Evolutionary conservation across 176 grass and related monocot genomes (phyloP), one percentile per base, ranked within the genome.

Genomic region (Rhynchospora breviuscula): DNA sequence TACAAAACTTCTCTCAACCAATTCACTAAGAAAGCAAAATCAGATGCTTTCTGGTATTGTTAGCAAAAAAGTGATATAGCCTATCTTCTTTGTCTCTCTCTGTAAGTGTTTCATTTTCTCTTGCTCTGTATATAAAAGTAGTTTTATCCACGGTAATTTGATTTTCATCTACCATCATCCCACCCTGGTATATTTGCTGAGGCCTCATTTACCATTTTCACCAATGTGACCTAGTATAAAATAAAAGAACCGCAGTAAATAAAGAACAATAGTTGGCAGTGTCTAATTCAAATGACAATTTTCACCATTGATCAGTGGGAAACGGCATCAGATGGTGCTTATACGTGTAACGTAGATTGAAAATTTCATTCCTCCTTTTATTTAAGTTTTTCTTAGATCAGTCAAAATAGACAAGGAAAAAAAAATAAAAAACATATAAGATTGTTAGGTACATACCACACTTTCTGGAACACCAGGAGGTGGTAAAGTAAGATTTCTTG

Each of bases 391-490:
- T 8, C 1, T 25, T 69, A 35, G 11, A 57, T 17, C 25, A 17
- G 25, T 56, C 12, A 15, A 78, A n/a, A 57, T 51, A 78, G 6
- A 76, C 11, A 56, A 14, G 3, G 2, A 14, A 23, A 54, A 53
- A 54, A 14, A 57, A 57, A 31, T 17, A 11, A 26, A 76, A n/a
- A 54, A 14, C 29, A 77, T 77, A 10, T 44, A 33, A 76, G 54
- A 11, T 29, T 56, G 25, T 7, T 7, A 29, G 59, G 45, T 68
- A 86, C 97, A 68, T 93, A 99, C 97, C 97, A 99, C 97, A 89
- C 97, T 99, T 96, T 99, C 97, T 79, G 93, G 97, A 61, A 99
- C 97, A 83, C 97, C 88, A 75, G 88, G 93, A 89, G 97, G 97
- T 11, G 97, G 93, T 33, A 93, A 86, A 10, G 91, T 68, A 66